Percentiles rank a stretch among this genome's conserved stretches.
Evolutionary conservation across 202 grass and related monocot species (phyloP).

Genomic region (Setaria italica): DNA sequence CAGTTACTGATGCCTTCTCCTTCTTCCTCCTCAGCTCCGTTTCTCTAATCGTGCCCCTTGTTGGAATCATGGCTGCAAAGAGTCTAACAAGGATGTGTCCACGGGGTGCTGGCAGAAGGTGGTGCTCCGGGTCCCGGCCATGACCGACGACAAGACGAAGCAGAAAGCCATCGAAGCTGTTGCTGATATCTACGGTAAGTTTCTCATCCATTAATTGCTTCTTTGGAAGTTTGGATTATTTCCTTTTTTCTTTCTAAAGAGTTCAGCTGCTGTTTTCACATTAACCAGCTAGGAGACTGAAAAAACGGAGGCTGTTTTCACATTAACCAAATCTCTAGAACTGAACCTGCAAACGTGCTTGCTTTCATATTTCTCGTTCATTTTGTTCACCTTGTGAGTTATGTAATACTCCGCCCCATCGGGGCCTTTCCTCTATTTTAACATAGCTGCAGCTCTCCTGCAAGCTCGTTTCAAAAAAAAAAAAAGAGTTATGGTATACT

Average conservation of each 20-base stretch:
- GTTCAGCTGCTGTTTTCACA: not conserved
- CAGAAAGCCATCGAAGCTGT: constrained; percentile 85
- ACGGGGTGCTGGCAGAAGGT: constrained; percentile 54
- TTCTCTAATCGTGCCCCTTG: not conserved
- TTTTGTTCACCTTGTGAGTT: not conserved
- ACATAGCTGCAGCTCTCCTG: too few relatives aligned
- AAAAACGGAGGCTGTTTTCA: not conserved
- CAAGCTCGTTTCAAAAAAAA: too few relatives aligned
- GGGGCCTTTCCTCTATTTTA: too few relatives aligned
- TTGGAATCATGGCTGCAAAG: not conserved
- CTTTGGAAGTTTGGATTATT: not conserved
- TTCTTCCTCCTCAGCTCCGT: not conserved
- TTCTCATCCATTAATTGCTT: not conserved
- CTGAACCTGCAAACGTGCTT: not conserved
- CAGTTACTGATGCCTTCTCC: not conserved
- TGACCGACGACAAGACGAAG: constrained; percentile 79
- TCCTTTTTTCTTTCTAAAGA: not conserved
- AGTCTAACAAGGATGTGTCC: not conserved
- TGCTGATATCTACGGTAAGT: constrained; percentile 78
- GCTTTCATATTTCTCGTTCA: not conserved
- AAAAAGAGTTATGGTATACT: too few relatives aligned
- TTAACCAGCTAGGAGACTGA: not conserved
- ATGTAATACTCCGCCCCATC: too few relatives aligned
- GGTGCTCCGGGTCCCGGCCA: constrained; percentile 67
- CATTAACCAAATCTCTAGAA: not conserved